Base-by-base conservation (phyloP, 1,284 basidiomycete species). In the Microbotryomycetes sp. region DNA sequence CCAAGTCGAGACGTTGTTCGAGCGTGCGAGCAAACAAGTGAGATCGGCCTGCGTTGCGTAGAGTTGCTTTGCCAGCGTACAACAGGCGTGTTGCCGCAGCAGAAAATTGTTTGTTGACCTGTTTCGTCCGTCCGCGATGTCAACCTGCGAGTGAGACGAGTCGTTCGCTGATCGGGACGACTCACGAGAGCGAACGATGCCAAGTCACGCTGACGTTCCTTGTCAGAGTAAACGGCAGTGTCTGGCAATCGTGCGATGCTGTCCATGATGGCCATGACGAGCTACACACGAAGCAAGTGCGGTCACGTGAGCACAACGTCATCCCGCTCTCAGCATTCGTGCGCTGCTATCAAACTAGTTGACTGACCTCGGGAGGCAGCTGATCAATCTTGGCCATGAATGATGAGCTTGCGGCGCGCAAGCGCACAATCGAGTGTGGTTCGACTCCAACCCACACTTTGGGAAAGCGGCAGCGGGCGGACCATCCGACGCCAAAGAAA, bases 21-120 rank as follows among this genome's bases (percentile, higher is more conserved):
- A 66, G 49, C 3, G 61, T 55, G 19, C 49, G 53, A 1, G 45
- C 28, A 36, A 66, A 57, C 30, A 58, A 58, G 14, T 45, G 30
- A 3, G 56, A 53, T 5, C 64, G 61, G 2, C 64, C 64, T 16
- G 61, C 61, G 32, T 52, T 58, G 16, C 64, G 58, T 22, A 59
- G 32, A 6, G 26, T 60, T 4, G 47, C 16, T 16, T 46, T 42
- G 3, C 25, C 25, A 23, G 50, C 36, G 36, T 66, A 66, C 2
- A 66, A 47, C 0, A 66, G 54, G 1, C 48, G 31, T 1, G n/a
- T 49, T 1, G 62, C 54, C 26, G 59, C 12, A 12, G 9, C 36
- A 12, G 36, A 42, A 9, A 42, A 12, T 42, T 42, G 36, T 42
- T 42, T 42, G 36, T 42, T 42, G 36, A 42, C 36, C 36, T 42